Percentiles rank a stretch among this genome's conserved stretches.
Evolutionary conservation across 768 basidiomycete genomes (phyloP).

Genomic region (Rhizopogon sp.): DNA sequence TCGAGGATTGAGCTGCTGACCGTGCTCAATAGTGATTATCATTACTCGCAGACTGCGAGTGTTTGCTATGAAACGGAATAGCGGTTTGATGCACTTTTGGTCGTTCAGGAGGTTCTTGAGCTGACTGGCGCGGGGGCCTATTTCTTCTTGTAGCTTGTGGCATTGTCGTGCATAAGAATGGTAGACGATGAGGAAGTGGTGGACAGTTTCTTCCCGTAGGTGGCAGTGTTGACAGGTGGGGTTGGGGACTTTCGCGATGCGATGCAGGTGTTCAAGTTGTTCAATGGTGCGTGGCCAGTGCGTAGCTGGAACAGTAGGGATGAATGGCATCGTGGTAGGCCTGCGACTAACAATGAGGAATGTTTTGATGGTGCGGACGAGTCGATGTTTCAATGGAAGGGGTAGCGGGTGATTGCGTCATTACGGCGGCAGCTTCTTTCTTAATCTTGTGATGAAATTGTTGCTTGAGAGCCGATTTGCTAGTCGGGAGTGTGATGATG

Average conservation of each 20-base stretch:
- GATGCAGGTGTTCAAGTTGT: constrained; percentile 25
- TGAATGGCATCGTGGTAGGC: too few relatives aligned
- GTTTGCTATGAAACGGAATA: too few relatives aligned
- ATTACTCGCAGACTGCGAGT: too few relatives aligned
- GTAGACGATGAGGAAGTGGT: constrained; percentile 27
- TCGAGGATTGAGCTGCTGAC: too few relatives aligned
- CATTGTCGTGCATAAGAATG: constrained; percentile 7
- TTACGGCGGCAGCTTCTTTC: too few relatives aligned
- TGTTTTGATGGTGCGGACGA: not conserved
- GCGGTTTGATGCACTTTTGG: too few relatives aligned
- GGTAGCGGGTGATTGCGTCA: too few relatives aligned
- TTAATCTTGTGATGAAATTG: not conserved
- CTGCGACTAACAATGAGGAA: not conserved
- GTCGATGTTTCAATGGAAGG: not conserved
- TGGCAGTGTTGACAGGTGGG: constrained; percentile 24
- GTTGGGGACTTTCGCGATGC: constrained; percentile 16
- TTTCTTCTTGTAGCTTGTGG: not conserved
- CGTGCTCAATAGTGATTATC: too few relatives aligned
- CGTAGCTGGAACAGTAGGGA: too few relatives aligned
- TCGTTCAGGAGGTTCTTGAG: too few relatives aligned
- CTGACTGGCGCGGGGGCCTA: too few relatives aligned
- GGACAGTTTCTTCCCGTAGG: constrained; percentile 18
- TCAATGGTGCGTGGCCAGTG: constrained; percentile 6
- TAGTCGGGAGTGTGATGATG: not conserved
- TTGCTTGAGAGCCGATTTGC: not conserved